Base-by-base conservation (phyloP, 768 basidiomycete genomes). In the Agrocybe chaxingu region DNA sequence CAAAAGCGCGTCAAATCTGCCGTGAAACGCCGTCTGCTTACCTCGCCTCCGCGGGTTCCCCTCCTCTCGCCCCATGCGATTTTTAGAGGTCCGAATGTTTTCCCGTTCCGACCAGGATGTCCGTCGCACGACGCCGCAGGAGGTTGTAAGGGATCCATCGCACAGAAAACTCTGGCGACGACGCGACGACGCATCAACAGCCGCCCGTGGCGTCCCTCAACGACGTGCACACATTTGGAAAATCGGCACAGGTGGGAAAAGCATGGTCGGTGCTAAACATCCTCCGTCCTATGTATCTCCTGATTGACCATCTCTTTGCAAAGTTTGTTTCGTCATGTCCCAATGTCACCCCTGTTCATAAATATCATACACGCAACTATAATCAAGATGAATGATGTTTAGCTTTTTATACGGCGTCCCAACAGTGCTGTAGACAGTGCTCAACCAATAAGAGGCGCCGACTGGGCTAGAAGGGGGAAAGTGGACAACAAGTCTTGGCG, bases 221-320 rank as follows among this genome's bases (percentile, higher is more conserved):
- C 2, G 24, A 24, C 24, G 24, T 3, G 24, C 24, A 24, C 24
- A 24, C 43, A 45, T 4, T 32, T 44, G 12, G 43, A 10, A 12
- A 49, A 42, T 18, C 24, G 40, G 42, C 24, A 24, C 36, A 7
- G 11, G 55, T 42, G 52, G 52, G 52, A 51, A 34, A 48, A 13
- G 38, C 35, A 29, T 50, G 40, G 48, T 59, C 57, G 57, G 57
- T 49, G 52, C 16, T 45, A 47, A 59, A 56, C 49, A 34, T 59
- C 54, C 50, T 54, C 57, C 57, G 57, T 36, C 44, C 35, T 51
- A 24, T 39, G 34, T 37, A 42, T 51, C n/a, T 39, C 57, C 51
- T 46, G 37, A 48, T 43, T 39, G 51, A 41, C 41, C 34, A 52
- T 53, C 42, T 51, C 18, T 16, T 10, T 45, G 38, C 13, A 46